Base-by-base conservation (phyloP, 352 stramenopile species). In the Pythium monospermum region DNA sequence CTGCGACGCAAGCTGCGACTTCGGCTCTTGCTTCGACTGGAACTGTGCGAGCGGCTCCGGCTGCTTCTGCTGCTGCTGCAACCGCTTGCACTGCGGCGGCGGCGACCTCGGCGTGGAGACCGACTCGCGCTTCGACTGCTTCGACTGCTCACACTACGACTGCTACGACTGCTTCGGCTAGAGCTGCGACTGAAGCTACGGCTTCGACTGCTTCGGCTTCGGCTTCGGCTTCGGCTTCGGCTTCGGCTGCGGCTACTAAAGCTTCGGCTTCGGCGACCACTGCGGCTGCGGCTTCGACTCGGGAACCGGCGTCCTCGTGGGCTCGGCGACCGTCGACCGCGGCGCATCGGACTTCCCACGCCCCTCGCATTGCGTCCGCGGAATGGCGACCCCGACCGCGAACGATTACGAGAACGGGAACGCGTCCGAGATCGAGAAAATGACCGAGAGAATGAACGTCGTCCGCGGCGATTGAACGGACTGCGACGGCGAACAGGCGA, bases 351-450 rank as follows among this genome's bases (percentile, higher is more conserved):
- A 50, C 35, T 59, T n/a, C n/a, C n/a, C n/a, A n/a, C n/a, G 10
- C 45, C 23, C 25, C 49, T 54, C 13, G 52, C 57, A 18, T 68
- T 73, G 21, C 42, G 68, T 19, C 68, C 68, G 5, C 13, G 8
- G 30, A 35, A 35, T 63, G 69, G 56, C 74, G 78, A 27, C 65
- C 54, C 31, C 64, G 19, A 46, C 57, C 53, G 30, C 52, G 48
- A 35, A 13, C 46, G 22, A 35, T 45, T 43, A 27, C 47, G 56
- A 12, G 57, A 64, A 0, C 41, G 50, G 21, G 62, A 70, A 1
- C 49, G 22, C 15, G 48, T 53, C 16, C 60, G 46, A 15, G 58
- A 68, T 3, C 50, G 57, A 15, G 44, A 50, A 45, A 15, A 45
- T n/a, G 58, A 58, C 8, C 53, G 45, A 22, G 56, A 66, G 13